Conservation (phyloP, 2,329 filamentous ascomycete genomes). For the Fusarium verticillioides region DNA sequence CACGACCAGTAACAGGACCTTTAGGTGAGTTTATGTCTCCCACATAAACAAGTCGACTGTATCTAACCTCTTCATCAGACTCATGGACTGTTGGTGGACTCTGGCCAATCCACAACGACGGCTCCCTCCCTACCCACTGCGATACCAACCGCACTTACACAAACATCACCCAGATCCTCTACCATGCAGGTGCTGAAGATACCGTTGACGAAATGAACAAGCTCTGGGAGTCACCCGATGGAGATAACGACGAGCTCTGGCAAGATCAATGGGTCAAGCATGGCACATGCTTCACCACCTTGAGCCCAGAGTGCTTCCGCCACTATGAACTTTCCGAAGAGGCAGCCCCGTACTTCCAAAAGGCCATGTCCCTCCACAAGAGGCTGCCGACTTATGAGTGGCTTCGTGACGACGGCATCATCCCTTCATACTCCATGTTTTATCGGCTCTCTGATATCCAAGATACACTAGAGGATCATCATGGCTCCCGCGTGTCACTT, state of each 20-base stretch:
- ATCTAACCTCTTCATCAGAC: background rate
- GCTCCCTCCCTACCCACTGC: conserved; percentile 10
- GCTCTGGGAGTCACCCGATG: background rate
- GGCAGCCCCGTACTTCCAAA: conserved; percentile 20
- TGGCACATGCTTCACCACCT: conserved; percentile 20
- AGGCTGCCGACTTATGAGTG: conserved; percentile 11
- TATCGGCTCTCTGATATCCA: conserved; percentile 20
- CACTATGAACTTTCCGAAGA: conserved; percentile 14
- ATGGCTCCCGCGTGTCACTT: conserved; percentile 18
- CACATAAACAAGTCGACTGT: fast-evolving
- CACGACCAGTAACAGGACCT: conserved; percentile 7
- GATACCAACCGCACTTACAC: conserved; percentile 28
- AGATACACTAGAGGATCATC: background rate
- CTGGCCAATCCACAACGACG: conserved; percentile 9
- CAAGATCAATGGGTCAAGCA: conserved; percentile 10
- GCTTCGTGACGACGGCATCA: conserved; percentile 15
- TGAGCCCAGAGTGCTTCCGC: conserved; percentile 12
- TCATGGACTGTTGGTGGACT: conserved; percentile 21
- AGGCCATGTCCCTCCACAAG: conserved; percentile 11
- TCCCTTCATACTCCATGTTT: conserved; percentile 16
- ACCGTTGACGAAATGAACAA: conserved; percentile 5
- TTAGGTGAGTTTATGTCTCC: background rate
- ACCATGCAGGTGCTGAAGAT: conserved; percentile 11
- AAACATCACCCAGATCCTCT: conserved; percentile 21
- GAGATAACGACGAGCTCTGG: conserved; percentile 12